phyloP scores from a whole-genome alignment of 2,329 filamentous ascomycete genomes.

The Sclerotinia trifoliorum region DNA sequence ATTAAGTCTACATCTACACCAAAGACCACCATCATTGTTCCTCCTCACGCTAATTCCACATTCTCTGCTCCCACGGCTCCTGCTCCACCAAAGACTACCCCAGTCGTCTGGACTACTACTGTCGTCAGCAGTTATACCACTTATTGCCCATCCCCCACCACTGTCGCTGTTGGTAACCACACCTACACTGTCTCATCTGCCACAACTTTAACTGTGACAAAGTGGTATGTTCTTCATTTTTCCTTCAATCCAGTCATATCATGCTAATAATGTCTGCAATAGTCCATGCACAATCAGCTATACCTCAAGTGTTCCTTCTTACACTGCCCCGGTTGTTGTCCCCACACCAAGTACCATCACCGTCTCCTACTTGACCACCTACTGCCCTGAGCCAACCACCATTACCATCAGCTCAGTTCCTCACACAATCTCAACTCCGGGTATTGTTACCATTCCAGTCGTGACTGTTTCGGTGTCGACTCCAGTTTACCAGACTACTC shows the following conservation, averaged over 20 bases:
- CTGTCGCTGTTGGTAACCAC: constrained; percentile 26
- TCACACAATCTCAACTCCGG: constrained; percentile 25
- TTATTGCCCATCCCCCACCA: constrained; percentile 27
- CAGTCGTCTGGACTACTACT: constrained; percentile 18
- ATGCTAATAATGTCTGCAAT: background rate
- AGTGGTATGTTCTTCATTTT: background rate
- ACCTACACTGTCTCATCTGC: constrained; percentile 26
- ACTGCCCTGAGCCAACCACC: constrained; percentile 24
- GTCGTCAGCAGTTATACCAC: constrained; percentile 24
- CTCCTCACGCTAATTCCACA: constrained; percentile 12
- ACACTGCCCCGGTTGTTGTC: constrained; percentile 22
- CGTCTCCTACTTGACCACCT: constrained; percentile 20
- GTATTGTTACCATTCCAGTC: constrained; percentile 23
- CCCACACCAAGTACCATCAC: constrained; percentile 9
- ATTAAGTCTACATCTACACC: constrained; percentile 15
- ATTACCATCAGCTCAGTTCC: constrained; percentile 31
- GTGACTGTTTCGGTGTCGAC: constrained; percentile 22
- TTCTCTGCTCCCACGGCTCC: constrained; percentile 7
- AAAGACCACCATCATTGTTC: constrained; percentile 22
- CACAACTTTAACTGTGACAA: constrained; percentile 21
- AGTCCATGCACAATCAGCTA: constrained; percentile 18
- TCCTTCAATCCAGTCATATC: background rate
- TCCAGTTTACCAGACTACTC: constrained; percentile 1
- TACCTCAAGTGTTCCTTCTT: constrained; percentile 26
- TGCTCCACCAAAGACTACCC: constrained; percentile 12